Percentiles rank a stretch among this genome's conserved stretches.
Conservation (phyloP, 1,139 yeast species). For the Scheffersomyces quercinus region DNA sequence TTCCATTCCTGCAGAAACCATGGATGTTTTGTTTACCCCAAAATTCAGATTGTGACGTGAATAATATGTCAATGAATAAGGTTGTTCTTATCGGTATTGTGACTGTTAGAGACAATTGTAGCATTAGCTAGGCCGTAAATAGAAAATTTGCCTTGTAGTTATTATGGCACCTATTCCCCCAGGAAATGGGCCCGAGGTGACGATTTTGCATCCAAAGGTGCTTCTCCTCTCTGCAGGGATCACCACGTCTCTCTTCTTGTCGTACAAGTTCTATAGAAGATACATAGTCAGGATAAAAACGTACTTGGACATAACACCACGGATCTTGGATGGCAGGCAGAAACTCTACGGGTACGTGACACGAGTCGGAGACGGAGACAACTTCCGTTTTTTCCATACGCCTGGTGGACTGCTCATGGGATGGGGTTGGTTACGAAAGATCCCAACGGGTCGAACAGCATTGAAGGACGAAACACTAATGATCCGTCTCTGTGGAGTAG, state of each 20-base stretch:
- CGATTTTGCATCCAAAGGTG: slow-evolving; percentile 43
- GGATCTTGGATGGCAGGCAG: slow-evolving; percentile 32
- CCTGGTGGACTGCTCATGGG: slow-evolving; percentile 90
- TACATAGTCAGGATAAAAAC: slow-evolving; percentile 35
- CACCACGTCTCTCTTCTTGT: slow-evolving; percentile 31
- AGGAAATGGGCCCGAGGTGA: slow-evolving; percentile 11
- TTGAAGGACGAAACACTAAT: slow-evolving; percentile 60
- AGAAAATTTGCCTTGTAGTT: too few species aligned
- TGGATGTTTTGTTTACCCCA: too few species aligned
- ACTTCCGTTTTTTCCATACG: slow-evolving; percentile 85
- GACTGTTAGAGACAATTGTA: too few species aligned
- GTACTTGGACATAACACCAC: slow-evolving; percentile 41
- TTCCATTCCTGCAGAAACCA: too few species aligned
- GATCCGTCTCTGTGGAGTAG: slow-evolving; percentile 89
- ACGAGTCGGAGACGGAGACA: slow-evolving; percentile 95
- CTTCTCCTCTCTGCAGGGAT: slow-evolving; percentile 40
- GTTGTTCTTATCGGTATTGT: too few species aligned
- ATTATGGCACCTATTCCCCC: not conserved
- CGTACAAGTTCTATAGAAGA: slow-evolving; percentile 34
- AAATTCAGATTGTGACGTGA: too few species aligned
- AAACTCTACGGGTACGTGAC: slow-evolving; percentile 78
- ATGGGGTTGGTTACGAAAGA: slow-evolving; percentile 85
- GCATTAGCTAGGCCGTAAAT: too few species aligned
- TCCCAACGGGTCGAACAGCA: slow-evolving; percentile 42
- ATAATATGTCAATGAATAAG: too few species aligned